Evolutionary conservation across 2,329 filamentous ascomycete species (phyloP).

Genomic region (Fusarium agapanthi): DNA sequence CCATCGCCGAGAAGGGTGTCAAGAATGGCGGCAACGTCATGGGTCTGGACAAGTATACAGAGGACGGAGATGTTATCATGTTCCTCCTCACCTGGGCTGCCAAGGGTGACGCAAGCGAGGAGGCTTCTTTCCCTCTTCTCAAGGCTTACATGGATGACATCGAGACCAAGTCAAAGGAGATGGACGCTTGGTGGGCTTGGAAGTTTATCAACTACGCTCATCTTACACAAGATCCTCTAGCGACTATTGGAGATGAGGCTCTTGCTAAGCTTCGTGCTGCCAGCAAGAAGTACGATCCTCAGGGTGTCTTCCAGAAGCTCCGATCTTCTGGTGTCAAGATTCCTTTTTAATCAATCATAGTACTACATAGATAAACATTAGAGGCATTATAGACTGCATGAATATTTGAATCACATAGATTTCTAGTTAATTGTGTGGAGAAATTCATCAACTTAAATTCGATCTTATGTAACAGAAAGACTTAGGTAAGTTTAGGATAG

Average conservation of each 20-base stretch:
- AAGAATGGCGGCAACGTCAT: slow-evolving; percentile 47
- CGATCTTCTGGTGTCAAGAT: slow-evolving; percentile 47
- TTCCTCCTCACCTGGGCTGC: slow-evolving; percentile 45
- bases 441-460: no score
- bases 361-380: not conserved
- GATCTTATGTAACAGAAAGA: not conserved
- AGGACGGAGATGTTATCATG: slow-evolving; percentile 43
- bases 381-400: not conserved
- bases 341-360: slow-evolving; percentile 12
- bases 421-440: no score
- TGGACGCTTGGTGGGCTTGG: slow-evolving; percentile 42
- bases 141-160: slow-evolving; percentile 46
- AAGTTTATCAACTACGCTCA: slow-evolving; percentile 57
- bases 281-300: slow-evolving; percentile 50
- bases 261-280: slow-evolving; percentile 45
- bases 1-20: slow-evolving; percentile 43
- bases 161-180: slow-evolving; percentile 38
- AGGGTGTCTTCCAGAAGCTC: slow-evolving; percentile 50
- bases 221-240: slow-evolving; percentile 49
- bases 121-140: slow-evolving; percentile 48
- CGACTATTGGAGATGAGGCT: slow-evolving; percentile 50
- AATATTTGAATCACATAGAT: no score
- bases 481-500: not conserved
- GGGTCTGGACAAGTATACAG: slow-evolving; percentile 44
- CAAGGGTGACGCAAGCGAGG: slow-evolving; percentile 46